Conservation (phyloP, 2,329 filamentous ascomycete species). For the Diaporthe helianthi region DNA sequence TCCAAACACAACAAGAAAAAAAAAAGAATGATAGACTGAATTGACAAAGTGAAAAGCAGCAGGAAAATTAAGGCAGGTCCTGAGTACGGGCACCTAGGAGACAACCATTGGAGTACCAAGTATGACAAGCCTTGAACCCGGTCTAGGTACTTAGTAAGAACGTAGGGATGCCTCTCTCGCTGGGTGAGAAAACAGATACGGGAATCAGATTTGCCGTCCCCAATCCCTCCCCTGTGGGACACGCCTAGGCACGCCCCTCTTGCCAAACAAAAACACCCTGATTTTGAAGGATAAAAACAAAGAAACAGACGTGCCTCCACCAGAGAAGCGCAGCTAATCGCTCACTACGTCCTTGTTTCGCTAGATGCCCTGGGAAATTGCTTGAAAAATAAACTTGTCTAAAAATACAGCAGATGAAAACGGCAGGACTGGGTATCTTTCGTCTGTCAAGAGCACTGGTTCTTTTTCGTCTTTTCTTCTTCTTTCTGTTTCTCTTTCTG, state of each 20-base stretch:
- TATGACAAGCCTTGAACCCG: slow-evolving; percentile 5
- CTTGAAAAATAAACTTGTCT: background rate
- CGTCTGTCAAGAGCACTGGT: slow-evolving; percentile 17
- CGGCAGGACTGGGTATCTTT: slow-evolving; percentile 27
- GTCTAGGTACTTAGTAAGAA: slow-evolving; percentile 24
- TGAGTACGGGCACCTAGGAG: background rate
- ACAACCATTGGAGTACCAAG: background rate
- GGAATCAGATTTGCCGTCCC: slow-evolving; percentile 15
- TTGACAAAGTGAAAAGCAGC: slow-evolving; percentile 6
- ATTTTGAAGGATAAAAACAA: slow-evolving; percentile 12
- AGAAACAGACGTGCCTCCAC: slow-evolving; percentile 1
- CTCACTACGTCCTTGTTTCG: background rate
- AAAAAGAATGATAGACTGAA: background rate
- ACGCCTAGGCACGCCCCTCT: background rate
- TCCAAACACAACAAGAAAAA: background rate
- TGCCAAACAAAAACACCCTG: background rate
- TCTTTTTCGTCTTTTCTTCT: no score
- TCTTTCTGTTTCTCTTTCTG: no score
- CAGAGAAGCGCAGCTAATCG: slow-evolving; percentile 2
- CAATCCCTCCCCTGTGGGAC: background rate
- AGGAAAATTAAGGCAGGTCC: background rate
- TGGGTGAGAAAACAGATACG: background rate
- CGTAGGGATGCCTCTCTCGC: background rate
- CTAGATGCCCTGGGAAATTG: slow-evolving; percentile 5
- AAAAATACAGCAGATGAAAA: slow-evolving; percentile 26